phyloP scores from a whole-genome alignment of 2,329 filamentous ascomycete genomes.

The Stylonectria norvegica region DNA sequence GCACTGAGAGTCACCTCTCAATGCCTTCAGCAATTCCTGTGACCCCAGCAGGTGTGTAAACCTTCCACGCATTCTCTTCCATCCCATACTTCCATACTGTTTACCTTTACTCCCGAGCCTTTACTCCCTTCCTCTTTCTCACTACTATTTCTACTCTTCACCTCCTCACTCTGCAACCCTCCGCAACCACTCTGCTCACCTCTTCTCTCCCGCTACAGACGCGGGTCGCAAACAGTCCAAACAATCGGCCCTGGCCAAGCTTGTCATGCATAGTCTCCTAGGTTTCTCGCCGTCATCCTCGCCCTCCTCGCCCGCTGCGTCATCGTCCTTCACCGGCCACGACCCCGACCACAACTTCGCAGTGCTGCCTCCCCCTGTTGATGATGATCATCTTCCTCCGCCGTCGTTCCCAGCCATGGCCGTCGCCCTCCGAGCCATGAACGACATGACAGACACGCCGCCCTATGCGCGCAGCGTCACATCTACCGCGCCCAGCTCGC shows the following conservation, averaged over 20 bases:
- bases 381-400: slow-evolving; percentile 30
- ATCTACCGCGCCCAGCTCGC: slow-evolving; percentile 57
- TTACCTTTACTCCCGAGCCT: slow-evolving; percentile 17
- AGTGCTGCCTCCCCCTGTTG: slow-evolving; percentile 34
- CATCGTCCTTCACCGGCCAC: slow-evolving; percentile 30
- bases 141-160: slow-evolving; percentile 12
- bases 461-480: slow-evolving; percentile 54
- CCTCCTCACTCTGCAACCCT: neutral
- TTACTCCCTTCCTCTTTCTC: slow-evolving; percentile 7
- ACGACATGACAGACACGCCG: slow-evolving; percentile 50
- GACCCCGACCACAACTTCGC: slow-evolving; percentile 32
- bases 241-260: slow-evolving; percentile 41
- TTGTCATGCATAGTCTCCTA: slow-evolving; percentile 45
- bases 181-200: slow-evolving; percentile 1
- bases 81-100: slow-evolving; percentile 7
- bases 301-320: slow-evolving; percentile 24
- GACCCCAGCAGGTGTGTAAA: slow-evolving; percentile 26
- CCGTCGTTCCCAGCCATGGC: slow-evolving; percentile 37
- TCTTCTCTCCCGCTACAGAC: slow-evolving; percentile 21
- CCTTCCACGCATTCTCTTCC: slow-evolving; percentile 8
- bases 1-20: slow-evolving; percentile 20
- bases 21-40: slow-evolving; percentile 30
- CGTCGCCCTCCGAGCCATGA: slow-evolving; percentile 40
- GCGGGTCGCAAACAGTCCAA: slow-evolving; percentile 36
- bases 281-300: slow-evolving; percentile 29